These are phyloP conservation scores for Jatropha podagrica DNA, from an alignment of 441 rosid species.

Conservation along the genomic window DNA sequence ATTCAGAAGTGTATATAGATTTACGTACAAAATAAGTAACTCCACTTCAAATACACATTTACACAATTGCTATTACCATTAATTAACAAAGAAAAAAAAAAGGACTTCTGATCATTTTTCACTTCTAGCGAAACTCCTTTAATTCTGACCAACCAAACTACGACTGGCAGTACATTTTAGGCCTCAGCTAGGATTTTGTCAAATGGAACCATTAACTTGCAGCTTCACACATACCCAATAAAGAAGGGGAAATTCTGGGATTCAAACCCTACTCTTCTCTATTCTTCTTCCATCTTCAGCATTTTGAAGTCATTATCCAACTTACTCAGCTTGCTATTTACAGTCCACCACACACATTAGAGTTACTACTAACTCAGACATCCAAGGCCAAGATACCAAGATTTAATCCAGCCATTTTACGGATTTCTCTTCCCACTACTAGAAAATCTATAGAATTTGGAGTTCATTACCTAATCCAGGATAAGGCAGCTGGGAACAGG, in stretches of 20 bases:
- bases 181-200: too few relatives aligned
- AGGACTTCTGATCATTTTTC: neutral
- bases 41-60: neutral
- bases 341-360: neutral
- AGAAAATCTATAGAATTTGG: too few relatives aligned
- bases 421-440: neutral
- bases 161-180: too few relatives aligned
- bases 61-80: neutral
- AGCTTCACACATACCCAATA: too few relatives aligned
- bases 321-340: neutral
- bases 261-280: neutral
- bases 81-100: too few relatives aligned
- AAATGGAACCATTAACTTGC: neutral
- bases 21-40: neutral
- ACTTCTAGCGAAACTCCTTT: neutral
- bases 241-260: neutral
- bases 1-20: neutral
- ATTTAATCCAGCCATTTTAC: neutral
- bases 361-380: neutral
- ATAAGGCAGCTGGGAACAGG: neutral
- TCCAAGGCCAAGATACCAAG: neutral
- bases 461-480: neutral
- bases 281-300: neutral
- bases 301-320: neutral
- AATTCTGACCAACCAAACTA: too few relatives aligned